Base-by-base conservation (phyloP, 805 yeast genomes). In the Hanseniaspora clermontiae region DNA sequence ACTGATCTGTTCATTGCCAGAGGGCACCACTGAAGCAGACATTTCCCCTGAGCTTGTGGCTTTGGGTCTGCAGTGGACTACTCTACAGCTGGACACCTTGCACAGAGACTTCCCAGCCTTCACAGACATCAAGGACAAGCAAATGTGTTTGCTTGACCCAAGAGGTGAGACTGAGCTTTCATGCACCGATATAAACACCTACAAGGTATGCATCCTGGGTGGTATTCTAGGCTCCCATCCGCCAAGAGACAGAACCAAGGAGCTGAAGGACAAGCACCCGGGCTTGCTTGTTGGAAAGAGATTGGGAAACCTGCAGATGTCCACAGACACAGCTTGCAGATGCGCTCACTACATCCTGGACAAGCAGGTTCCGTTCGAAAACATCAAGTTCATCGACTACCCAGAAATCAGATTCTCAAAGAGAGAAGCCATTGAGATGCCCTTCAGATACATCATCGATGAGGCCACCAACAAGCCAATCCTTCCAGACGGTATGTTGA, bases 171-270 rank as follows among this genome's bases (percentile, higher is more conserved):
- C 72, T 19, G 96, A 87, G 59, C 75, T 91, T 60, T 74, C 71
- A 5, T 95, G 97, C 2, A 74, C 68, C 49, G 98, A 91, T 64
- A 69, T 72, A 1, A 65, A 68, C 1, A 66, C 75, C 43, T 91
- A 84, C 64, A 95, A 89, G 58, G 91, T 84, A 71, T 91, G 91
- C 64, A 87, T 93, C 11, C 91, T 93, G 69, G 98, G 98, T 7
- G 98, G 98, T 39, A 93, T 91, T 55, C 76, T 91, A 49, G 97
- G 97, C 3, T 95, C 89, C 59, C 96, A 90, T 68, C 95, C 95
- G 8, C 80, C 80, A 59, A 78, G 95, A 64, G 97, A 91, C 67
- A 81, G 97, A 69, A 91, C 98, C 2, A 93, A 90, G 2, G 93
- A 90, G 64, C 76, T 91, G 59, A 78, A 95, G 64, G 70, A 68